Percentiles rank a stretch among this genome's conserved stretches.
phyloP scores from a whole-genome alignment of 805 yeast species.

The Yamadazyma ubonensis region DNA sequence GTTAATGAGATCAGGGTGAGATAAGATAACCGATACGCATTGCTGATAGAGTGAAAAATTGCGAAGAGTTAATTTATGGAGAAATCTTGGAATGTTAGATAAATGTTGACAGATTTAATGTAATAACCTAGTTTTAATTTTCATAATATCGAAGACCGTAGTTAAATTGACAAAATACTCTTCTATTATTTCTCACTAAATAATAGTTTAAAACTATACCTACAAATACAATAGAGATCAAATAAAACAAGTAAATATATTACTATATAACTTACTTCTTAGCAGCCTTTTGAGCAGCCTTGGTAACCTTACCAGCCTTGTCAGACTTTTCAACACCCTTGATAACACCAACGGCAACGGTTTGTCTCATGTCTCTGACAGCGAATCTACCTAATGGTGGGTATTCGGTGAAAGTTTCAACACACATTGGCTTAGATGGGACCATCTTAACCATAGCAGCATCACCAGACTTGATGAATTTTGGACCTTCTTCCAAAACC shows the following conservation, averaged over 20 bases:
- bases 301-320: slow-evolving; percentile 51
- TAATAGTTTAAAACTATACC: not conserved
- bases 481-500: slow-evolving; percentile 32
- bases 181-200: too few species aligned
- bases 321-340: slow-evolving; percentile 57
- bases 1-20: too few species aligned
- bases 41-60: too few species aligned
- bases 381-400: slow-evolving; percentile 49
- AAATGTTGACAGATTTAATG: too few species aligned
- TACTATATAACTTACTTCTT: slow-evolving; percentile 37
- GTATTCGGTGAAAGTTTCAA: slow-evolving; percentile 45
- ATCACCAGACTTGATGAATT: slow-evolving; percentile 31
- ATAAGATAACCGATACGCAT: too few species aligned
- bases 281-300: slow-evolving; percentile 49
- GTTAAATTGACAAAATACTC: too few species aligned
- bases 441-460: slow-evolving; percentile 41
- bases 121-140: too few species aligned
- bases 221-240: not conserved
- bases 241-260: slow-evolving; percentile 4
- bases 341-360: slow-evolving; percentile 99
- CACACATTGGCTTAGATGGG: slow-evolving; percentile 46
- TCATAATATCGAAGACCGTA: too few species aligned
- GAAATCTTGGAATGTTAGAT: too few species aligned
- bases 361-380: slow-evolving; percentile 99
- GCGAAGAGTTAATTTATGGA: too few species aligned